Evolutionary conservation across 257 asterid genomes (phyloP).

Genomic region (Paraleonurus japonicus): DNA sequence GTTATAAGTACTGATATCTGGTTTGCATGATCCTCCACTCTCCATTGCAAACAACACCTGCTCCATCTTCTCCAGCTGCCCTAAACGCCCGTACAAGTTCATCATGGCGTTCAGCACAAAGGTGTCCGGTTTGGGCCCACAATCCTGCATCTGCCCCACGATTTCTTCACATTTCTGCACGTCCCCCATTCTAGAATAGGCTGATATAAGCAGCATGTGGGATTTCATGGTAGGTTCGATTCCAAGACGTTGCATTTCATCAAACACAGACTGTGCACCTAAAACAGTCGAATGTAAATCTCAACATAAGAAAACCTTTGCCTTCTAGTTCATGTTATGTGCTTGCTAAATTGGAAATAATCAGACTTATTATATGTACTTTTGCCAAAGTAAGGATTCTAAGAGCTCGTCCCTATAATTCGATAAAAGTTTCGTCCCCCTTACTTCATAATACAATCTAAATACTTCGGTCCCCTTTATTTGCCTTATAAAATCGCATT

Average conservation of each 20-base stretch:
- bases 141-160: slow-evolving; percentile 48
- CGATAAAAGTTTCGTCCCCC: not conserved
- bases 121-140: slow-evolving; percentile 64
- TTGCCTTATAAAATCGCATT: too few relatives aligned
- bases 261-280: slow-evolving; percentile 79
- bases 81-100: slow-evolving; percentile 70
- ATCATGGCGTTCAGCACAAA: slow-evolving; percentile 68
- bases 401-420: not conserved
- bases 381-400: not conserved
- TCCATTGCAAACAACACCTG: slow-evolving; percentile 51
- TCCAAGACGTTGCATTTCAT: slow-evolving; percentile 70
- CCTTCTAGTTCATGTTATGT: not conserved
- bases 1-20: slow-evolving; percentile 78
- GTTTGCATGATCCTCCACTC: slow-evolving; percentile 40
- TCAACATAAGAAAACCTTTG: not conserved
- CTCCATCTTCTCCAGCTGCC: slow-evolving; percentile 82
- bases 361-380: not conserved
- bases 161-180: slow-evolving; percentile 68
- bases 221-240: slow-evolving; percentile 82
- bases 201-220: slow-evolving; percentile 74
- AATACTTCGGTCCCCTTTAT: not conserved
- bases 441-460: not conserved
- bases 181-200: slow-evolving; percentile 62
- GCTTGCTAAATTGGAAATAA: not conserved
- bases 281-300: not conserved